phyloP scores from a whole-genome alignment of 1,284 basidiomycete genomes.

The Ustilago esculenta region DNA sequence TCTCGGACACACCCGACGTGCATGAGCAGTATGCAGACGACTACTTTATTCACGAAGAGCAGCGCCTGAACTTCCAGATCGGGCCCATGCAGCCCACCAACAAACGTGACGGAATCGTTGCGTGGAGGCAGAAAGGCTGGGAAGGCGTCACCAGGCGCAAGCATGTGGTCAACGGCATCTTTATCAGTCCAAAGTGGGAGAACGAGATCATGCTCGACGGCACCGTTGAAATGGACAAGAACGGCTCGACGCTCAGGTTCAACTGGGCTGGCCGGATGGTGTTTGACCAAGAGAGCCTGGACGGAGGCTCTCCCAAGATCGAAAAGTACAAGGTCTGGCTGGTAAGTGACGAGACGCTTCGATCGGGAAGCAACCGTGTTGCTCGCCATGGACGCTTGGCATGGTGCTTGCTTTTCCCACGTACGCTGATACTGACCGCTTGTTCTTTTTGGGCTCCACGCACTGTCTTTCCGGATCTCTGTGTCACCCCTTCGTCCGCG shows the following conservation, averaged over 20 bases:
- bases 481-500: too few species aligned
- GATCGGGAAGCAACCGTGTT: background rate
- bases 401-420: too few species aligned
- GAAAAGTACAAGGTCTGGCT: conserved; percentile 51
- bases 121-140: conserved; percentile 48
- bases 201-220: conserved; percentile 55
- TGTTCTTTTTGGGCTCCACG: too few species aligned
- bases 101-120: conserved; percentile 26
- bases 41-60: conserved; percentile 26
- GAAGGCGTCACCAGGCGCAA: conserved; percentile 39
- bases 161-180: conserved; percentile 46
- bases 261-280: conserved; percentile 54
- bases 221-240: conserved; percentile 49
- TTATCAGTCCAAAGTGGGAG: conserved; percentile 37
- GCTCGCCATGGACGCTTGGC: too few species aligned
- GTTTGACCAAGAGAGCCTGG: conserved; percentile 39
- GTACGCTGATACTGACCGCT: too few species aligned
- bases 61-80: conserved; percentile 44
- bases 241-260: conserved; percentile 36
- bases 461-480: too few species aligned
- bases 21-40: conserved; percentile 44
- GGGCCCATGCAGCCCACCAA: conserved; percentile 47
- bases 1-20: conserved; percentile 41
- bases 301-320: conserved; percentile 32
- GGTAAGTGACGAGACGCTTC: conserved; percentile 19